Conservation (phyloP, 2,329 filamentous ascomycete species). For the Paracoccidioides lutzii region DNA sequence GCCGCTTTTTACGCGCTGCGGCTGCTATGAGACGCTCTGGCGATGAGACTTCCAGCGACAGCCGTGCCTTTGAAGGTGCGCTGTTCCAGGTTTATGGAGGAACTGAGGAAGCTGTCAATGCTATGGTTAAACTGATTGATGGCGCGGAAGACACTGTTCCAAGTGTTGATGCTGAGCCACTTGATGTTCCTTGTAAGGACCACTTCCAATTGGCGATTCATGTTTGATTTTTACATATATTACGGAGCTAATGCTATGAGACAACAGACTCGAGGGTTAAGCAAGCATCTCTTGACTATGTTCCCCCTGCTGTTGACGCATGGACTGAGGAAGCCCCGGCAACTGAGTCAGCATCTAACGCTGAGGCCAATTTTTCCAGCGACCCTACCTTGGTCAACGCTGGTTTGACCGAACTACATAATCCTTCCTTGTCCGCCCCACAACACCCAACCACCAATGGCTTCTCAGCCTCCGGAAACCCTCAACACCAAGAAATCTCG, state of each 20-base stretch:
- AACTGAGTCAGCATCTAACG: conserved; percentile 23
- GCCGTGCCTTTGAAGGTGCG: conserved; percentile 51
- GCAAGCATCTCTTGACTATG: conserved; percentile 34
- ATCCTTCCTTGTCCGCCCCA: conserved; percentile 41
- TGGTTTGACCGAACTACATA: conserved; percentile 46
- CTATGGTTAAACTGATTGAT: conserved; percentile 48
- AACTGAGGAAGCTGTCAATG: conserved; percentile 44
- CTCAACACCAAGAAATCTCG: conserved; percentile 15
- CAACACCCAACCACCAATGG: conserved; percentile 40
- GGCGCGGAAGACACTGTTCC: conserved; percentile 46
- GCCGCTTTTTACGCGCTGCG: conserved; percentile 49
- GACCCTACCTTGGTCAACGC: conserved; percentile 51
- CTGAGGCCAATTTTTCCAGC: conserved; percentile 27
- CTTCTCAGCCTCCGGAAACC: conserved; percentile 7
- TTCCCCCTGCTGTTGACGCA: conserved; percentile 20
- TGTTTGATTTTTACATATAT: neutral
- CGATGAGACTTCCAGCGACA: conserved; percentile 45
- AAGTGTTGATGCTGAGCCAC: conserved; percentile 41
- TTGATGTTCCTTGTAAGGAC: conserved; percentile 29
- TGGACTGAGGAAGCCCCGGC: conserved; percentile 38
- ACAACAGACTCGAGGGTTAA: conserved; percentile 40
- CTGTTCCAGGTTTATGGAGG: conserved; percentile 52
- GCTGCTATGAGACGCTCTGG: conserved; percentile 47
- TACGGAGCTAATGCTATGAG: conserved; percentile 7
- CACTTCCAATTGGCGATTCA: neutral